phyloP scores from a whole-genome alignment of 441 rosid species.

The Aleurites moluccanus region DNA sequence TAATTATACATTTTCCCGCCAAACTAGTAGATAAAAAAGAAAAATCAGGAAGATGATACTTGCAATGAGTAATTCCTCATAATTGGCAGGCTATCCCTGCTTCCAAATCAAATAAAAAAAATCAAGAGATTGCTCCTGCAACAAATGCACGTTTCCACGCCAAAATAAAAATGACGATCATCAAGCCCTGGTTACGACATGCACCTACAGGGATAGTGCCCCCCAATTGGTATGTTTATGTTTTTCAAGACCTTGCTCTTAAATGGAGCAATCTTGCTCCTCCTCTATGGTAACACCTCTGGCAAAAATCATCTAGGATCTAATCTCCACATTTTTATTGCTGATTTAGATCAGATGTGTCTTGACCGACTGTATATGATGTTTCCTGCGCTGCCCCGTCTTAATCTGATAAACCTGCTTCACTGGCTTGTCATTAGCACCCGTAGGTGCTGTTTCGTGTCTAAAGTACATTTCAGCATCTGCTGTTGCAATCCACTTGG shows the following conservation, averaged over 20 bases:
- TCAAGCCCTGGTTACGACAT: background rate
- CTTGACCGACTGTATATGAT: constrained; percentile 29
- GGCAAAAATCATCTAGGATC: constrained; percentile 3
- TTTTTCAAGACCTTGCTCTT: background rate
- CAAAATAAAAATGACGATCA: background rate
- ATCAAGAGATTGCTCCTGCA: background rate
- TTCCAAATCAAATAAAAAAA: background rate
- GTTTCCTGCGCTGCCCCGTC: constrained; percentile 34
- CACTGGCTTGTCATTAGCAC: constrained; percentile 45
- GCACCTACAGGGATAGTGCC: background rate
- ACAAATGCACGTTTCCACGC: background rate
- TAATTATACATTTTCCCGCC: background rate
- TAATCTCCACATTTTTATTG: constrained; percentile 18
- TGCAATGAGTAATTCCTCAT: background rate
- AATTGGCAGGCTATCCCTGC: constrained; percentile 2
- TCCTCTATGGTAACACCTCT: too few relatives aligned
- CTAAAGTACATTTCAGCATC: constrained; percentile 35
- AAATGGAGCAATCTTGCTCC: too few relatives aligned
- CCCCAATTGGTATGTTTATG: background rate
- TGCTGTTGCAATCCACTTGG: constrained; percentile 50
- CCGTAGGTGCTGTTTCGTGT: constrained; percentile 41
- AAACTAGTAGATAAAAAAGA: too few relatives aligned
- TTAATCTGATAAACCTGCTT: constrained; percentile 62
- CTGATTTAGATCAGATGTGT: constrained; percentile 26
- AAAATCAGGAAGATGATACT: background rate